These are phyloP conservation scores for Geotrichum aggregatum DNA, from an alignment of 1,139 yeast species.

Conservation along the genomic window DNA sequence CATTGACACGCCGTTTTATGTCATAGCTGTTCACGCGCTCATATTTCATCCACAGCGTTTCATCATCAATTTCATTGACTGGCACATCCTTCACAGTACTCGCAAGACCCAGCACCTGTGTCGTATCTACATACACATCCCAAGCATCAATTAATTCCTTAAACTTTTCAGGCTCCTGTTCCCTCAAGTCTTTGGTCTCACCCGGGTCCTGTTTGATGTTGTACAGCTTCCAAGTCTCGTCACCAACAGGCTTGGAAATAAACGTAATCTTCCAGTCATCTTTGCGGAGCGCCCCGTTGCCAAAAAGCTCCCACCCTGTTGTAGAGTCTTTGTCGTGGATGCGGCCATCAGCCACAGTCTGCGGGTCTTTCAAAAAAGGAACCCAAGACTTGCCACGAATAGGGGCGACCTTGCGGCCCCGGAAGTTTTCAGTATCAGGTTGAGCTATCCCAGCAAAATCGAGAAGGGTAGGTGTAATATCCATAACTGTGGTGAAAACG, in stretches of 20 bases:
- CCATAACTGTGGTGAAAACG: conserved; percentile 56
- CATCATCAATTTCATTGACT: conserved; percentile 26
- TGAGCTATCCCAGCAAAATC: conserved; percentile 45
- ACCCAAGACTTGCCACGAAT: conserved; percentile 47
- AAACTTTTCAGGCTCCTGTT: conserved; percentile 38
- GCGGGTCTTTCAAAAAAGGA: conserved; percentile 20
- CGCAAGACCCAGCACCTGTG: conserved; percentile 47
- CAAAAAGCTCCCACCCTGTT: conserved; percentile 58
- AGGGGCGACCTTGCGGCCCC: conserved; percentile 42
- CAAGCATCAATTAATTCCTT: conserved; percentile 47
- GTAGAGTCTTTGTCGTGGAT: conserved; percentile 39
- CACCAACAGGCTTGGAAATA: conserved; percentile 50
- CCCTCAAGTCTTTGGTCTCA: conserved; percentile 46
- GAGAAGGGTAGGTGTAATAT: conserved; percentile 51
- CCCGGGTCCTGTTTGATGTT: conserved; percentile 47
- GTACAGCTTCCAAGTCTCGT: conserved; percentile 51
- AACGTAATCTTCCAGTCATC: conserved; percentile 49
- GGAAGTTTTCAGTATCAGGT: conserved; percentile 33
- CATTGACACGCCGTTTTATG: conserved; percentile 6
- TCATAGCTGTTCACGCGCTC: conserved; percentile 20
- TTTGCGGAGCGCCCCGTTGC: conserved; percentile 52
- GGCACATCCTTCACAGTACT: conserved; percentile 21
- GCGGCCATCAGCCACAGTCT: not conserved
- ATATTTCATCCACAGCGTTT: conserved; percentile 27
- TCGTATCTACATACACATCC: conserved; percentile 53